Base-by-base conservation (phyloP, 257 asterid species). In the Fraxinus pennsylvanica region DNA sequence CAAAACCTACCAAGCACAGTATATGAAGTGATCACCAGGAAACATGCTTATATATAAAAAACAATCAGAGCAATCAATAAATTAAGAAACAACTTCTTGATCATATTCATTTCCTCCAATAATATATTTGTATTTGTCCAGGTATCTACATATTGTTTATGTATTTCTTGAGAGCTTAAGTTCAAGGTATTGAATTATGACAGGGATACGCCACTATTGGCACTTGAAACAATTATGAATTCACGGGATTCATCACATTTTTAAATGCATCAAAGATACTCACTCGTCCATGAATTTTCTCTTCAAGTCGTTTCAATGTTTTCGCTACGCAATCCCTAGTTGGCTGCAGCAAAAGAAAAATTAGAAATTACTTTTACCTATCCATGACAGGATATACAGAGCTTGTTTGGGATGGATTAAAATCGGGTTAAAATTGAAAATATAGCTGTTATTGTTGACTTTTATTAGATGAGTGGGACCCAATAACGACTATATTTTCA, bases 271-370 rank as follows among this genome's bases (percentile, higher is more conserved):
- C 72, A 63, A 74, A 82, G 32, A 47, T 69, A 88, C 98, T 91
- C 81, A 96, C 99, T 89, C 98, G 90, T 76, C 98, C 99, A 73
- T 89, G 92, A 85, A 96, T 94, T 89, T 94, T 96, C 88, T 96
- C 99, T 84, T 96, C 98, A 73, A 96, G 87, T 83, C 98, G 89
- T 88, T 96, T 96, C 80, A 96, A 90, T 22, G 99, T 96, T 89
- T 94, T 96, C 76, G 97, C 97, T 39, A 96, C 98, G 84, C 99
- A 96, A 83, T 93, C 99, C 84, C 94, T 90, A 75, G 99, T 96
- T 68, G 99, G 99, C 99, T 96, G 99, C 88, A 87, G 81, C 66
- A 74, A 76, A 76, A 39, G 27, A 57, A 68, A 35, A 30, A 71
- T 47, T 30, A 74, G 43, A 75, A 30, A 50, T 54, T 27, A 65